A percentile compares a stretch with the other conserved stretches of the same genome.
Conservation (phyloP, 306 rosid species). For the Leucaena leucocephala region DNA sequence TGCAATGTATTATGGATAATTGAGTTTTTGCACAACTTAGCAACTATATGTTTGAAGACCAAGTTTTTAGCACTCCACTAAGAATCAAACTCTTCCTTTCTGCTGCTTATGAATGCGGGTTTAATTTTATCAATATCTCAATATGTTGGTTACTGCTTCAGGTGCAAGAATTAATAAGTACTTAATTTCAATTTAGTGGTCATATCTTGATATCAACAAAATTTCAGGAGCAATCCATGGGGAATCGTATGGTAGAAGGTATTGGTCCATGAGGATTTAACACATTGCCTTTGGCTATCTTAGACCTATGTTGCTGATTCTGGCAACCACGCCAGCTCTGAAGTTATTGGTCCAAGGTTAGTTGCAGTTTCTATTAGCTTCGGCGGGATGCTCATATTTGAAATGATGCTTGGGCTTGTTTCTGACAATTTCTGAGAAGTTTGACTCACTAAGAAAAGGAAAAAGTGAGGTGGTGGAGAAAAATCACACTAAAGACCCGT, state of each 20-base stretch:
- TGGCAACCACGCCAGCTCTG: conserved; percentile 80
- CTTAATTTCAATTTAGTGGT: background rate
- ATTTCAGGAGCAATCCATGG: background rate
- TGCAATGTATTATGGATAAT: background rate
- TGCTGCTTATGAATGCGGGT: background rate
- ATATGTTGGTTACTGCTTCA: background rate
- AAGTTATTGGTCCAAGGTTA: conserved; percentile 64
- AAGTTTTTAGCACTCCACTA: too few species aligned
- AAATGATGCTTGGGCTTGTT: conserved; percentile 95
- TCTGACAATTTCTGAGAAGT: conserved; percentile 86
- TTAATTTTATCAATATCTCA: background rate
- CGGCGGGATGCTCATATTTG: conserved; percentile 93
- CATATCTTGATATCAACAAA: background rate
- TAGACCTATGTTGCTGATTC: conserved; percentile 91
- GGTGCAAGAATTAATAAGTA: background rate
- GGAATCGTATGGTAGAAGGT: conserved; percentile 37
- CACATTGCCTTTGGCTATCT: conserved; percentile 82
- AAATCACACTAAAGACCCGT: conserved; percentile 50
- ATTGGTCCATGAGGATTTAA: conserved; percentile 65
- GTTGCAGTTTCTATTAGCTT: conserved; percentile 87
- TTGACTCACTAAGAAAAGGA: conserved; percentile 89
- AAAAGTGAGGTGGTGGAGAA: conserved; percentile 87
- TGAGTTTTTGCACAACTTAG: background rate
- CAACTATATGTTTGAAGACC: too few species aligned
- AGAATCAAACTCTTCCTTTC: background rate